Conservation (phyloP, 2,329 filamentous ascomycete genomes). For the Fusarium nanum region DNA sequence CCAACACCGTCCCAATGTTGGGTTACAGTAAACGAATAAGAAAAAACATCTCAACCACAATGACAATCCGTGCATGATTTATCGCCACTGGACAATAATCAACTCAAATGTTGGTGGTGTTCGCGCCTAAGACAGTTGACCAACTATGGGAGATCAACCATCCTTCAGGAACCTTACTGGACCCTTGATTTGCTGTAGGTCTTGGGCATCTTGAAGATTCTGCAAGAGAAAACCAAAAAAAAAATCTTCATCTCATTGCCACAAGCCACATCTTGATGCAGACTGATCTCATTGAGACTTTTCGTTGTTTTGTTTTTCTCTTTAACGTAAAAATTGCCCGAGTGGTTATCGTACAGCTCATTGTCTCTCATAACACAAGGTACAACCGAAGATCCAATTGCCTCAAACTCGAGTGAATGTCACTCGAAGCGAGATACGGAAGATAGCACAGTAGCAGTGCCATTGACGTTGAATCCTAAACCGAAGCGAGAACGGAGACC, state of each 20-base stretch:
- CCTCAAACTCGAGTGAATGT: slow-evolving; percentile 16
- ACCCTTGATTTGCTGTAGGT: slow-evolving; percentile 22
- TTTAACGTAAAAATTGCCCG: slow-evolving; percentile 2
- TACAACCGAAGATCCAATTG: slow-evolving; percentile 11
- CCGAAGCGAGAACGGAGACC: slow-evolving; percentile 14
- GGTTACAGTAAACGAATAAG: slow-evolving; percentile 1
- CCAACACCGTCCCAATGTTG: slow-evolving; percentile 1
- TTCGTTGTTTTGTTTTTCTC: neutral
- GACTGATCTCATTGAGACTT: slow-evolving; percentile 1
- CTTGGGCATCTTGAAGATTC: slow-evolving; percentile 3
- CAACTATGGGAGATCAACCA: slow-evolving; percentile 33
- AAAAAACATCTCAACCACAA: slow-evolving; percentile 17
- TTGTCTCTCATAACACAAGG: neutral
- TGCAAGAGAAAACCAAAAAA: neutral
- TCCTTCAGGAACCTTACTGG: slow-evolving; percentile 20
- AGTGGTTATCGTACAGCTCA: slow-evolving; percentile 6
- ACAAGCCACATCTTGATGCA: slow-evolving; percentile 11
- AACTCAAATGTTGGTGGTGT: slow-evolving; percentile 4
- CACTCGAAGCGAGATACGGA: slow-evolving; percentile 12
- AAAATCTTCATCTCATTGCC: slow-evolving; percentile 28
- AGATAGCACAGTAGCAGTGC: slow-evolving; percentile 8
- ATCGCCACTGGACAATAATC: slow-evolving; percentile 31
- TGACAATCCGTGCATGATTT: slow-evolving; percentile 10
- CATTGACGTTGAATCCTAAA: neutral
- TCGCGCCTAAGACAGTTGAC: slow-evolving; percentile 8